These are phyloP conservation scores for Euphorbia celastroides DNA, from an alignment of 441 rosid species.

Conservation along the genomic window DNA sequence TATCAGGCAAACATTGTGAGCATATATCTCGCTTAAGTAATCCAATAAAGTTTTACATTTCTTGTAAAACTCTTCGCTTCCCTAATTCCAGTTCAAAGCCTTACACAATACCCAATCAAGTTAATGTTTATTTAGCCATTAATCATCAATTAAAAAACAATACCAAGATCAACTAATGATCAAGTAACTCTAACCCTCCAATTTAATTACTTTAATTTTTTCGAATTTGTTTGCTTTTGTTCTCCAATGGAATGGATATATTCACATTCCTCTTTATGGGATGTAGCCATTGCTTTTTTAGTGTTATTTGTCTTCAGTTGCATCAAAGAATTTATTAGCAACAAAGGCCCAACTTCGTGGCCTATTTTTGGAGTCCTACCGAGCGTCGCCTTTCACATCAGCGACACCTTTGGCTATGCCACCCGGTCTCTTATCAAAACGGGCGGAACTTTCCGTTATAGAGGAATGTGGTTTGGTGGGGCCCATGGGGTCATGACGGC, in stretches of 20 bases:
- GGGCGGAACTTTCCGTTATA: slow-evolving; percentile 43
- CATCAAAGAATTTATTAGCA: slow-evolving; percentile 37
- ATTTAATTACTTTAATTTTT: not conserved
- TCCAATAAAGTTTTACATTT: not conserved
- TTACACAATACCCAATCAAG: not conserved
- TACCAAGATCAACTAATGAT: not conserved
- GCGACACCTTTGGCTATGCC: slow-evolving; percentile 35
- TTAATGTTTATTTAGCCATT: not conserved
- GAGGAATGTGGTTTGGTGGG: slow-evolving; percentile 54
- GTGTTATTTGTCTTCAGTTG: slow-evolving; percentile 48
- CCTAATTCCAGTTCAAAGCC: not conserved
- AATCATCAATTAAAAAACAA: not conserved
- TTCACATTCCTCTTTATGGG: slow-evolving; percentile 32
- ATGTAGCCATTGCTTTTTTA: slow-evolving; percentile 35
- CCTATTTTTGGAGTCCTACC: slow-evolving; percentile 61
- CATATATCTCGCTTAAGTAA: not conserved
- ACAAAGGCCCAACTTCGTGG: slow-evolving; percentile 58
- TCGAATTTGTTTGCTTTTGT: not conserved
- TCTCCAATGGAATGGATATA: slow-evolving; percentile 22
- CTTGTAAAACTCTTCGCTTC: slow-evolving; percentile 9
- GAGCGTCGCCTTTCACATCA: slow-evolving; percentile 22
- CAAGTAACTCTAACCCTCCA: not conserved
- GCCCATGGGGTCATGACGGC: slow-evolving; percentile 47
- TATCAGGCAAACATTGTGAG: not conserved
- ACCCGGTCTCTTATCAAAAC: slow-evolving; percentile 38